Evolutionary conservation across 2,329 filamentous ascomycete species (phyloP).

Genomic region (Cordyceps cateniannulata): DNA sequence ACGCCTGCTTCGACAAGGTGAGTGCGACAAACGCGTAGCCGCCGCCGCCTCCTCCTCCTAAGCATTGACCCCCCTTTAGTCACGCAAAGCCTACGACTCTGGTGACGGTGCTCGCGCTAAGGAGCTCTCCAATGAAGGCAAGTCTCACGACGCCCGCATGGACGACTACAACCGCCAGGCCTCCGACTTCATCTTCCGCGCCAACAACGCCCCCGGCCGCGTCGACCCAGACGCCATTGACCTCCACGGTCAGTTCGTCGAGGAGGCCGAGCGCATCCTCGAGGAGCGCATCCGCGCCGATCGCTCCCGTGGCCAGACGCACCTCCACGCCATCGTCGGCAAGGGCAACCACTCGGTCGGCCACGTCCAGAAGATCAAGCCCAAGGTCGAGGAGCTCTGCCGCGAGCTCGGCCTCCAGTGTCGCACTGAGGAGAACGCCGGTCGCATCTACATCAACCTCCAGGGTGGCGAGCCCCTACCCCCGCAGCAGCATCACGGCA

Average conservation of each 20-base stretch:
- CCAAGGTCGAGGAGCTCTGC: slow-evolving; percentile 85
- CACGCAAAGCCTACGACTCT: slow-evolving; percentile 71
- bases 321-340: slow-evolving; percentile 92
- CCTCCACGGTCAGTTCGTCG: slow-evolving; percentile 88
- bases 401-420: slow-evolving; percentile 76
- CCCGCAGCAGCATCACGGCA: slow-evolving; percentile 32
- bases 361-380: slow-evolving; percentile 90
- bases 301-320: slow-evolving; percentile 63
- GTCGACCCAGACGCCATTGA: slow-evolving; percentile 81
- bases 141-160: slow-evolving; percentile 76
- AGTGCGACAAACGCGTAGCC: slow-evolving; percentile 15
- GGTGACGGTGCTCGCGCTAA: slow-evolving; percentile 84
- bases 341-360: slow-evolving; percentile 82
- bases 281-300: slow-evolving; percentile 79
- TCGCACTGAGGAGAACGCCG: slow-evolving; percentile 80
- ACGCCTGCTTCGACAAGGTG: slow-evolving; percentile 69
- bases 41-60: neutral
- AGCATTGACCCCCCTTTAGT: slow-evolving; percentile 31
- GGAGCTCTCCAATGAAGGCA: slow-evolving; percentile 75
- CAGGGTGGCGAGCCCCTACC: slow-evolving; percentile 60
- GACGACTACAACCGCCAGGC: slow-evolving; percentile 87
- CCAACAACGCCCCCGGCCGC: slow-evolving; percentile 77
- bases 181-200: slow-evolving; percentile 88
- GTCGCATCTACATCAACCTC: slow-evolving; percentile 82
- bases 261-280: slow-evolving; percentile 88